phyloP scores from a whole-genome alignment of 176 grass and related monocot species.

The sorghum (Sorghum bicolor) region DNA sequence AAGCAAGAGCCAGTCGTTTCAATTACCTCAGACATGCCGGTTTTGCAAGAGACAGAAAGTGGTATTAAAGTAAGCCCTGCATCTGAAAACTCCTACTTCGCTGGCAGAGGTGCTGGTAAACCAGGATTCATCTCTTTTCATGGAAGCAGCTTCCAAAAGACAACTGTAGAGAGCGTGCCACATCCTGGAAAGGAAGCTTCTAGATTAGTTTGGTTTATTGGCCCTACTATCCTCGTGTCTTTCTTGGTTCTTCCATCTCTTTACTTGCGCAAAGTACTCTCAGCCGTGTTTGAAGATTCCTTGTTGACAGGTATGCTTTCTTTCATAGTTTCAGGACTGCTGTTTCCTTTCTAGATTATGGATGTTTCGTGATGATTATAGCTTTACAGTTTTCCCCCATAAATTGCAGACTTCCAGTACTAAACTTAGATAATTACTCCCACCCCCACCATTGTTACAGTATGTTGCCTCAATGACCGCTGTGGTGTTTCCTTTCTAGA shows the following conservation, averaged over 20 bases:
- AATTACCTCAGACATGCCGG: not conserved
- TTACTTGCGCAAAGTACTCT: slow-evolving; percentile 87
- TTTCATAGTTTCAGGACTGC: slow-evolving; percentile 16
- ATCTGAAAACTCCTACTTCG: slow-evolving; percentile 29
- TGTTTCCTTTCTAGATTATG: slow-evolving; percentile 1
- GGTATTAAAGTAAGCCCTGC: slow-evolving; percentile 24
- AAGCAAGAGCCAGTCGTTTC: slow-evolving; percentile 37
- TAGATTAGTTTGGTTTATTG: slow-evolving; percentile 81
- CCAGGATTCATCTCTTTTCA: slow-evolving; percentile 83
- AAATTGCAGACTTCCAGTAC: not conserved
- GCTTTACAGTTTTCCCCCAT: not conserved
- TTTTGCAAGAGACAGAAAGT: slow-evolving; percentile 22
- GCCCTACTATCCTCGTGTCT: slow-evolving; percentile 75
- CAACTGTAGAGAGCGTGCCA: slow-evolving; percentile 33
- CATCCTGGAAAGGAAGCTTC: slow-evolving; percentile 57
- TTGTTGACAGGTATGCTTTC: slow-evolving; percentile 74
- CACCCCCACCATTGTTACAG: not conserved
- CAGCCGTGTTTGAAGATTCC: slow-evolving; percentile 89
- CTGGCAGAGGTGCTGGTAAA: slow-evolving; percentile 56
- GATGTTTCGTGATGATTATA: not conserved
- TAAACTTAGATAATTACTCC: not conserved
- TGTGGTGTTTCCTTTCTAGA: not conserved
- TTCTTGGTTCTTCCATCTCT: slow-evolving; percentile 90
- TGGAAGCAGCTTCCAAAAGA: slow-evolving; percentile 29
- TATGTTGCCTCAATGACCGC: too few relatives aligned